phyloP scores from a whole-genome alignment of 306 rosid genomes.

The Trifolium dubium region DNA sequence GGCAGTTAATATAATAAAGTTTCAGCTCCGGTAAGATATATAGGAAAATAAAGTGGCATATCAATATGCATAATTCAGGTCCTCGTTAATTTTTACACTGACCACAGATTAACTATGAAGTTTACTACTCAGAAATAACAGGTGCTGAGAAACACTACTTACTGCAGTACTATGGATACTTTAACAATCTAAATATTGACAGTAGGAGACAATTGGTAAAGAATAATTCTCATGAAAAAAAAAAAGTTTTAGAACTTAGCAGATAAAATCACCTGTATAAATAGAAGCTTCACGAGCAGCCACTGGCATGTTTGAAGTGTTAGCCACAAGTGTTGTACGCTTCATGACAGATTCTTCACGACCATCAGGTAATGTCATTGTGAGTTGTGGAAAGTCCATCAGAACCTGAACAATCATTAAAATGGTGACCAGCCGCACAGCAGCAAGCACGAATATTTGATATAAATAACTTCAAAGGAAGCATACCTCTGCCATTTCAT shows the following conservation, averaged over 20 bases:
- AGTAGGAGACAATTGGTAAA: constrained; percentile 20
- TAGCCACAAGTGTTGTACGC: constrained; percentile 98
- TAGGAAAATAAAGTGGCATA: constrained; percentile 34
- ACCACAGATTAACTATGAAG: constrained; percentile 22
- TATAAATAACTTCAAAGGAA: constrained; percentile 7
- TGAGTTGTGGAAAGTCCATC: constrained; percentile 99
- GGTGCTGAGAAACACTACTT: constrained; percentile 14
- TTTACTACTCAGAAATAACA: constrained; percentile 19
- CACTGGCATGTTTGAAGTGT: constrained; percentile 99
- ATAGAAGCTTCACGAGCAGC: constrained; percentile 99
- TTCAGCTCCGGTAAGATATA: constrained; percentile 21
- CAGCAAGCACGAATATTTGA: not conserved
- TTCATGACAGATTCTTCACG: constrained; percentile 99
- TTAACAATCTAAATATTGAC: constrained; percentile 26
- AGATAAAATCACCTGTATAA: constrained; percentile 75
- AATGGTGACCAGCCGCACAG: constrained; percentile 35
- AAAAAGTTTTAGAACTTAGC: not conserved
- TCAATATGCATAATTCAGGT: not conserved
- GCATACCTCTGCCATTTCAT: constrained; percentile 97
- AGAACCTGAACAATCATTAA: constrained; percentile 66
- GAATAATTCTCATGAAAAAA: constrained; percentile 3
- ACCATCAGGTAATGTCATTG: constrained; percentile 99
- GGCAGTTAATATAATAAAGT: constrained; percentile 21
- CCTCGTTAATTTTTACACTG: constrained; percentile 16
- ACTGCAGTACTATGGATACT: constrained; percentile 30